Percentiles rank a stretch among this genome's conserved stretches.
Conservation (phyloP, 148 eudicot species). For the Drosera capensis region DNA sequence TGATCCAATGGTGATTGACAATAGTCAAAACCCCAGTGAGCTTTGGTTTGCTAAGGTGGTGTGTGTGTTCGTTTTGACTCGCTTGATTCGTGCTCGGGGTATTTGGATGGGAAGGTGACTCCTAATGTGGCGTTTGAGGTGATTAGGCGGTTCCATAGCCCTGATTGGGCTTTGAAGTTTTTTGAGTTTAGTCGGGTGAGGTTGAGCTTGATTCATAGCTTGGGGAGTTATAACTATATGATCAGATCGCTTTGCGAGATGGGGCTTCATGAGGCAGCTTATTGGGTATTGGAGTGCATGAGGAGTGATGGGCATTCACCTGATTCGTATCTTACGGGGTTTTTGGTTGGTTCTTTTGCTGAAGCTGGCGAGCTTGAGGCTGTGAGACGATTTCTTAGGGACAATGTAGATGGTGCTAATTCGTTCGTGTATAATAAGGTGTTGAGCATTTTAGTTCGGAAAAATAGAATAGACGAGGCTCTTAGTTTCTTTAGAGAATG, state of each 20-base stretch:
- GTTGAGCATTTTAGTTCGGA: conserved; percentile 36
- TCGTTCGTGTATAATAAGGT: conserved; percentile 46
- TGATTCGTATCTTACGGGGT: conserved; percentile 20
- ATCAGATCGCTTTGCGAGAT: conserved; percentile 42
- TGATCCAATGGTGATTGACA: conserved; percentile 1
- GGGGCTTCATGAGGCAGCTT: conserved; percentile 40
- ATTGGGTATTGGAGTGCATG: conserved; percentile 47
- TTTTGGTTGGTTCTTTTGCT: conserved; percentile 33
- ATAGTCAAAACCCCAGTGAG: conserved; percentile 4
- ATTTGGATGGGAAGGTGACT: conserved; percentile 29
- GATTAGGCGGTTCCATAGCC: conserved; percentile 21
- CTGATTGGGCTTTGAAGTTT: conserved; percentile 48
- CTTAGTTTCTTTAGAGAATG: conserved; percentile 39
- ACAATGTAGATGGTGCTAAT: conserved; percentile 13
- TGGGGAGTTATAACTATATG: conserved; percentile 32
- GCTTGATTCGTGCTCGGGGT: conserved; percentile 24
- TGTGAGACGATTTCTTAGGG: conserved; percentile 33
- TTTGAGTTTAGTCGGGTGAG: conserved; percentile 31
- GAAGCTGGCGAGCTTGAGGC: conserved; percentile 32
- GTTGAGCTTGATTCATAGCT: conserved; percentile 36
- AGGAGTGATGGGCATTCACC: conserved; percentile 40
- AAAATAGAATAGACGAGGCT: conserved; percentile 51
- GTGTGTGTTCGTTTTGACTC: conserved; percentile 28
- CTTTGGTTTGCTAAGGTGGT: conserved; percentile 66
- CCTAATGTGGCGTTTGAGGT: conserved; percentile 45